phyloP scores from a whole-genome alignment of 176 grass and related monocot genomes.

The Dendrocalamus sinicus region DNA sequence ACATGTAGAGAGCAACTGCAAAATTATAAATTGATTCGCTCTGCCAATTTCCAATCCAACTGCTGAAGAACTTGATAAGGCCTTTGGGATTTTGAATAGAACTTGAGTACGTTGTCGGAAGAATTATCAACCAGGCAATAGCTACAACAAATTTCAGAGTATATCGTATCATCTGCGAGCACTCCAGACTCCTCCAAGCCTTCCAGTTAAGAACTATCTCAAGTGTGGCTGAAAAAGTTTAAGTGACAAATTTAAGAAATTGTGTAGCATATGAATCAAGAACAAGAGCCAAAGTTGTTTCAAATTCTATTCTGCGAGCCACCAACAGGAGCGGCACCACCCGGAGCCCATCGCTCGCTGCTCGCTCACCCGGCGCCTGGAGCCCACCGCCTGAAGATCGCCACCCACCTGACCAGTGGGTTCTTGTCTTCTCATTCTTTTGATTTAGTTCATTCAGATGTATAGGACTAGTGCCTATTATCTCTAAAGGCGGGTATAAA shows the following conservation, averaged over 20 bases:
- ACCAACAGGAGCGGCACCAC: no score
- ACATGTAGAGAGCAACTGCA: constrained; percentile 87
- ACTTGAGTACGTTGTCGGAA: constrained; percentile 68
- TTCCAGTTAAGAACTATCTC: constrained; percentile 90
- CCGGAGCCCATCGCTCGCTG: no score
- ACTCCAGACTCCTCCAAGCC: constrained; percentile 85
- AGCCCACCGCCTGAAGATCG: no score
- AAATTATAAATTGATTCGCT: constrained; percentile 77
- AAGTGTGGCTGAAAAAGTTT: constrained; percentile 64
- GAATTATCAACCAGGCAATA: constrained; percentile 88
- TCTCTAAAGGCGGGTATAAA: no score
- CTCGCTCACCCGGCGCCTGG: no score
- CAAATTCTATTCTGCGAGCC: background rate
- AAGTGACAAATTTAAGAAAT: constrained; percentile 36
- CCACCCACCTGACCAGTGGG: no score
- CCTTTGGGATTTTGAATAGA: constrained; percentile 87
- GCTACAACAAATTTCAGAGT: constrained; percentile 85
- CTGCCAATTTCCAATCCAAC: constrained; percentile 69
- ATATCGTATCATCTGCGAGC: constrained; percentile 68
- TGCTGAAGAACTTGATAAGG: constrained; percentile 80
- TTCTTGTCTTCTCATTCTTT: background rate
- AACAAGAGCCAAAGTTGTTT: background rate
- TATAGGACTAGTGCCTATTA: no score
- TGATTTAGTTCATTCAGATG: no score
- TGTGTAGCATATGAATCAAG: constrained; percentile 24